Evolutionary conservation across 2,329 filamentous ascomycete species (phyloP).

Genomic region (Neonectria ditissima): DNA sequence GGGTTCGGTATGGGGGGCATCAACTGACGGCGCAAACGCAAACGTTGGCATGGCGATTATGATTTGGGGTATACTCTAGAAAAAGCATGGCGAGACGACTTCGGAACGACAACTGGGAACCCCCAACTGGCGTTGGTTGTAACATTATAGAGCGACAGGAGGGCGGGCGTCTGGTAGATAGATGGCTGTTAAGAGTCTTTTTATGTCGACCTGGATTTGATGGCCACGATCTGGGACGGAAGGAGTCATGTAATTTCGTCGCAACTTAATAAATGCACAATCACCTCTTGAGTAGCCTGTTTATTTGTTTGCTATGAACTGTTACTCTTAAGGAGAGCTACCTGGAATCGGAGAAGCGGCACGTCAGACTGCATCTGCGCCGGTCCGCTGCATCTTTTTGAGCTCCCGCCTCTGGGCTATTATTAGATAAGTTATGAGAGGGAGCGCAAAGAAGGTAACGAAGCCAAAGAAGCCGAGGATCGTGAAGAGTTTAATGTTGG

Average conservation of each 20-base stretch:
- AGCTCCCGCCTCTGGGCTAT: conserved; percentile 22
- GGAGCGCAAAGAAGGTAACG: conserved; percentile 27
- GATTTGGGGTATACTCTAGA: conserved; percentile 17
- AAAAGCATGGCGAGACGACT: conserved; percentile 20
- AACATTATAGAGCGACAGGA: conserved; percentile 34
- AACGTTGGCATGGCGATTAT: conserved; percentile 3
- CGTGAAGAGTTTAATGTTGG: conserved; percentile 12
- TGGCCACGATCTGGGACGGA: conserved; percentile 16
- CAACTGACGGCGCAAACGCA: conserved; percentile 30
- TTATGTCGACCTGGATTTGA: conserved; percentile 26
- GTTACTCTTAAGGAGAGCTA: not conserved
- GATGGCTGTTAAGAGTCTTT: conserved; percentile 23
- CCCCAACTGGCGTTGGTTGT: conserved; percentile 40
- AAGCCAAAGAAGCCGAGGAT: conserved; percentile 3
- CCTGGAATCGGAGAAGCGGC: not conserved
- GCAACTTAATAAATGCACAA: conserved; percentile 12
- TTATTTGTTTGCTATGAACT: not conserved
- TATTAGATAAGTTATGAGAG: conserved; percentile 19
- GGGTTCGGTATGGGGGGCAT: conserved; percentile 46
- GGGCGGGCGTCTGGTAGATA: conserved; percentile 32
- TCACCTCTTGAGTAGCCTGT: conserved; percentile 17
- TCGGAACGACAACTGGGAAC: conserved; percentile 31
- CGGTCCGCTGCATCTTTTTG: not conserved
- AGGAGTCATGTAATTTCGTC: conserved; percentile 4
- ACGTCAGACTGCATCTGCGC: not conserved